Evolutionary conservation across 176 grass and related monocot genomes (phyloP), one percentile per base, ranked within the genome.

Genomic region (Poa annua): DNA sequence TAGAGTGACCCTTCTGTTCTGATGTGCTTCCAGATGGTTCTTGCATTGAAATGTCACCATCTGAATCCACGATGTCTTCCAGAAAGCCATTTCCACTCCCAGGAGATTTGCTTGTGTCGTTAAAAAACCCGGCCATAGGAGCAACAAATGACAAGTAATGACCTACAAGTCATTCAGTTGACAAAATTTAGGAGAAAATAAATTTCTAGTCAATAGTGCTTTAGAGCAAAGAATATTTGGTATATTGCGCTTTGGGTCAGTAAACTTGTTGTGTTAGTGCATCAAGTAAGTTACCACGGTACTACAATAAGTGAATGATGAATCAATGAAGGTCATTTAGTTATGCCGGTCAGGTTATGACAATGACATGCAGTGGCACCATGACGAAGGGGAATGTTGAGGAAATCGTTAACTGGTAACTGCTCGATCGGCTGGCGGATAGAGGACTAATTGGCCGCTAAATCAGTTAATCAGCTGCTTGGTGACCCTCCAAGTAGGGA

Each of bases 31-130:
- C 82, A 88, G 62, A 81, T 87, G 45, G 73, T 63, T 89, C 90
- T 80, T 73, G 72, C 82, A 80, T 85, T 52, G 76, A 38, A 55
- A 50, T 66, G 62, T 84, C 78, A 26, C 82, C 73, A 52, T 77
- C 81, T 83, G 84, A 76, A 81, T 39, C 32, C 52, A 48, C 11
- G 83, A 48, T 25, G 10, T 98, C 96, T 71, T 92, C 85, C 64
- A 96, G 78, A 89, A 96, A 93, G 74, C 96, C 96, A 93, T 98
- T 98, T 65, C 86, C 90, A 77, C 47, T 88, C 21, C 71, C 71
- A 84, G 32, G 26, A 86, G 84, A 64, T 50, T 81, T 92, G 81
- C 66, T 72, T 42, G 61, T 65, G 61, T 88, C 90, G 73, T 88
- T 74, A 84, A 75, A 49, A 80, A 84, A 62, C 74, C 83, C 75